phyloP scores from a whole-genome alignment of 2,329 filamentous ascomycete genomes.

The Hymenoscyphus fraxineus region DNA sequence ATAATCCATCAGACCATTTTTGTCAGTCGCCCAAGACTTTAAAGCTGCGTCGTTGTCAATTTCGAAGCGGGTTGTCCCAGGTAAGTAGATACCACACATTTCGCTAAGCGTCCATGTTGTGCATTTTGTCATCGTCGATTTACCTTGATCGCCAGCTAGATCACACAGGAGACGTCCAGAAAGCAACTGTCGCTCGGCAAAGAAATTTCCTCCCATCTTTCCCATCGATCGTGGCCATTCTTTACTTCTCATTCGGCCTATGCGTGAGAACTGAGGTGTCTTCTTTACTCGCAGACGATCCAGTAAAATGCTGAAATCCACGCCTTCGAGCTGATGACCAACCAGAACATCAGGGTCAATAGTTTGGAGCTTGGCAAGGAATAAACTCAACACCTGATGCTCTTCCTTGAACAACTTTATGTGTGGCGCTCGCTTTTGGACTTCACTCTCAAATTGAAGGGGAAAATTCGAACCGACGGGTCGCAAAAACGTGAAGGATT shows the following conservation, averaged over 20 bases:
- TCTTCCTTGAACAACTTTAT: slow-evolving; percentile 82
- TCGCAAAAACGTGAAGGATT: slow-evolving; percentile 87
- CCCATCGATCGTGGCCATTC: slow-evolving; percentile 86
- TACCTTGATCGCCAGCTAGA: slow-evolving; percentile 92
- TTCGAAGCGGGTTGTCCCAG: slow-evolving; percentile 63
- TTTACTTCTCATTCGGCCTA: slow-evolving; percentile 77
- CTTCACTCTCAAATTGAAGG: slow-evolving; percentile 77
- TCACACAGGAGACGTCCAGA: slow-evolving; percentile 89
- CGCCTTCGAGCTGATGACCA: slow-evolving; percentile 93
- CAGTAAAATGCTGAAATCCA: slow-evolving; percentile 88
- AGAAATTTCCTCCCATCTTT: slow-evolving; percentile 83
- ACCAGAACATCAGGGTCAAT: slow-evolving; percentile 91
- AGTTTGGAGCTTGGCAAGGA: slow-evolving; percentile 81
- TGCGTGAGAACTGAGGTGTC: slow-evolving; percentile 89
- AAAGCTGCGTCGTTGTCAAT: slow-evolving; percentile 85
- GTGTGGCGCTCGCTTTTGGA: slow-evolving; percentile 60
- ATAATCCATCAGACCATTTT: slow-evolving; percentile 87
- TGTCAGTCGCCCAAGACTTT: slow-evolving; percentile 79
- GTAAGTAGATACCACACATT: slow-evolving; percentile 90
- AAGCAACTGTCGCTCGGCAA: slow-evolving; percentile 85
- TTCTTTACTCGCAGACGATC: slow-evolving; percentile 86
- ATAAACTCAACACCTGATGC: slow-evolving; percentile 78
- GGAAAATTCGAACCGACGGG: slow-evolving; percentile 75
- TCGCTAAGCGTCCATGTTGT: slow-evolving; percentile 97
- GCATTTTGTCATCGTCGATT: slow-evolving; percentile 94